Conservation (phyloP, 2,329 filamentous ascomycete species). For the Dothidotthia symphoricarpi region DNA sequence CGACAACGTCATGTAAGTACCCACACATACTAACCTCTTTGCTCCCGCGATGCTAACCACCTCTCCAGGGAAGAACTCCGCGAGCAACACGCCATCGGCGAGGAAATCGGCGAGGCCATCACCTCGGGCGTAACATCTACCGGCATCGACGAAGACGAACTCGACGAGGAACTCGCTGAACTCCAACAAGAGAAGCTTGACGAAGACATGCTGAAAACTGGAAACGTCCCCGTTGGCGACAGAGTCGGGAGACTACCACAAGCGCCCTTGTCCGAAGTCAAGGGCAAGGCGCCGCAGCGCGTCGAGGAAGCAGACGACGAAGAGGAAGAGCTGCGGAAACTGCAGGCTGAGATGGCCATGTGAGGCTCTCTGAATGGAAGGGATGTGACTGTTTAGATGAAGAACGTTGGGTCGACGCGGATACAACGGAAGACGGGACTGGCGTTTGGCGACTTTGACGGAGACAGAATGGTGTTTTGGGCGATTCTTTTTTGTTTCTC, state of each 20-base stretch:
- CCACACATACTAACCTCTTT: neutral
- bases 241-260: slow-evolving; percentile 74
- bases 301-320: slow-evolving; percentile 87
- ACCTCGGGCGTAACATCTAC: slow-evolving; percentile 65
- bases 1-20: slow-evolving; percentile 86
- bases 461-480: slow-evolving; percentile 8
- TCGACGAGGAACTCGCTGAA: slow-evolving; percentile 80
- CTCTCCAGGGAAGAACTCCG: slow-evolving; percentile 76
- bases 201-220: slow-evolving; percentile 88
- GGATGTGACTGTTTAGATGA: slow-evolving; percentile 1
- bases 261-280: slow-evolving; percentile 64
- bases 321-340: slow-evolving; percentile 86
- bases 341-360: slow-evolving; percentile 98
- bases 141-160: slow-evolving; percentile 79
- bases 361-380: slow-evolving; percentile 39
- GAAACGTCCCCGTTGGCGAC: slow-evolving; percentile 77
- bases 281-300: slow-evolving; percentile 23
- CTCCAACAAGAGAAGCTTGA: slow-evolving; percentile 92
- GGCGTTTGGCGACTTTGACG: slow-evolving; percentile 22
- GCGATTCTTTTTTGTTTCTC: slow-evolving; percentile 7
- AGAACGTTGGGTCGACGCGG: neutral
- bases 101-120: slow-evolving; percentile 88
- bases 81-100: slow-evolving; percentile 88
- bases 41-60: slow-evolving; percentile 2
- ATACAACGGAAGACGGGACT: slow-evolving; percentile 3